A percentile compares a stretch with the other conserved stretches of the same genome.
These are phyloP conservation scores for Mentha longifolia DNA, from an alignment of 257 asterid genomes.

Conservation along the genomic window DNA sequence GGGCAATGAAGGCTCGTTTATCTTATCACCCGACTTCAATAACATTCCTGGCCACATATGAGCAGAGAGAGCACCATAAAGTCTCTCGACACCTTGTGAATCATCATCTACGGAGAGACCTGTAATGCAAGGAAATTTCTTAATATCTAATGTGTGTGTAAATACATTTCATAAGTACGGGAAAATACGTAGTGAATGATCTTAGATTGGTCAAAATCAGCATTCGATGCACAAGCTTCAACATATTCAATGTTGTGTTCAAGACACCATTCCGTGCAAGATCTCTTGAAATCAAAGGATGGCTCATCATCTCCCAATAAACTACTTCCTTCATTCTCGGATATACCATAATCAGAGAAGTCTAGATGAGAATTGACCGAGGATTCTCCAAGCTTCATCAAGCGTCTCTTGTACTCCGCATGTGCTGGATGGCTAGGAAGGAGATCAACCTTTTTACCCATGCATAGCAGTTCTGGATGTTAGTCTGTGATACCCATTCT, in stretches of 20 bases:
- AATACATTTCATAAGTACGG: background rate
- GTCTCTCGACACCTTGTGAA: conserved; percentile 89
- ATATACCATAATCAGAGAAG: conserved; percentile 65
- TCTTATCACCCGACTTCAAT: conserved; percentile 87
- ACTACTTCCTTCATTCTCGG: conserved; percentile 89
- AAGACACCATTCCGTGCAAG: conserved; percentile 81
- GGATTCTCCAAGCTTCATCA: conserved; percentile 58
- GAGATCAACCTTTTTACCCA: conserved; percentile 96
- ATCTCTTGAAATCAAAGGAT: conserved; percentile 52
- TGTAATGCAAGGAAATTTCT: conserved; percentile 29
- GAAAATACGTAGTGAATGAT: conserved; percentile 32
- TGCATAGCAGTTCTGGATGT: conserved; percentile 72
- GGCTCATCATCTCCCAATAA: conserved; percentile 75
- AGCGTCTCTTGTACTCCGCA: conserved; percentile 67
- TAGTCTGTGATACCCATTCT: conserved; percentile 72
- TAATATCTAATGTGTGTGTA: too few species aligned
- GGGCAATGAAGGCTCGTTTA: conserved; percentile 73
- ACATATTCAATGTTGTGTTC: conserved; percentile 79
- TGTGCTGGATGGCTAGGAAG: conserved; percentile 88
- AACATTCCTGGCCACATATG: conserved; percentile 99
- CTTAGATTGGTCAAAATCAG: conserved; percentile 88
- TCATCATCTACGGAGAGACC: conserved; percentile 73
- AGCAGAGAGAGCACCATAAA: conserved; percentile 90
- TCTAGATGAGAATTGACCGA: conserved; percentile 41
- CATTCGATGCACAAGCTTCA: conserved; percentile 90